Conservation (phyloP, 2,329 filamentous ascomycete genomes). For the Penicillium oxalicum region DNA sequence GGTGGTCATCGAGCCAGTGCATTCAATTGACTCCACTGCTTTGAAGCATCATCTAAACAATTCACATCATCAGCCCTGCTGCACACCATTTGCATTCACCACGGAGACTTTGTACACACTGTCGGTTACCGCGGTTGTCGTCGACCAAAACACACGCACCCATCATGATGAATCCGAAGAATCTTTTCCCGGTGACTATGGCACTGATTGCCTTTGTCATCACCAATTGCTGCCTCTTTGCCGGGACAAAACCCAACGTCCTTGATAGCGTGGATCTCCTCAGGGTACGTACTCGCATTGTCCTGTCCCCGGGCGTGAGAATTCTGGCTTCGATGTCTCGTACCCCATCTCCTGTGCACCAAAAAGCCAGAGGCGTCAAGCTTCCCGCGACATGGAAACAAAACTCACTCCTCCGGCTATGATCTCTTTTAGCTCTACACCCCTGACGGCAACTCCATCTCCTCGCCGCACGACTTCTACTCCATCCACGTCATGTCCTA, state of each 20-base stretch:
- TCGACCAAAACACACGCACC: not conserved
- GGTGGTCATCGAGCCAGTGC: too few species aligned
- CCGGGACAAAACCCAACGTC: conserved; percentile 51
- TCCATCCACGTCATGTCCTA: conserved; percentile 55
- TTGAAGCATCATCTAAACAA: not conserved
- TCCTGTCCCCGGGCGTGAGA: not conserved
- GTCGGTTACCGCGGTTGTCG: too few species aligned
- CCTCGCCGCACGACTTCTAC: conserved; percentile 58
- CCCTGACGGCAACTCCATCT: conserved; percentile 36
- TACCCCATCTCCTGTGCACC: too few species aligned
- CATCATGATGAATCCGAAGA: conserved; percentile 13
- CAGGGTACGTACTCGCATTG: conserved; percentile 39
- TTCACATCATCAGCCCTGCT: too few species aligned
- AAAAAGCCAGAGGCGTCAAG: not conserved
- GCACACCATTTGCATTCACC: too few species aligned
- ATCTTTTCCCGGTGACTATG: conserved; percentile 46
- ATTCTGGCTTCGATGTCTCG: too few species aligned
- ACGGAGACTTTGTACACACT: too few species aligned
- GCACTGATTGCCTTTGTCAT: conserved; percentile 53
- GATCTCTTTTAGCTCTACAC: conserved; percentile 31
- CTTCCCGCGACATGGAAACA: conserved; percentile 6
- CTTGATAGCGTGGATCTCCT: conserved; percentile 54
- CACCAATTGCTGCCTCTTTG: conserved; percentile 56
- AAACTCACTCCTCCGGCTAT: conserved; percentile 26
- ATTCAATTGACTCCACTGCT: too few species aligned